These are phyloP conservation scores for Liriodendron chinense DNA, from an alignment of 164 flowering plant genomes.

Conservation along the genomic window DNA sequence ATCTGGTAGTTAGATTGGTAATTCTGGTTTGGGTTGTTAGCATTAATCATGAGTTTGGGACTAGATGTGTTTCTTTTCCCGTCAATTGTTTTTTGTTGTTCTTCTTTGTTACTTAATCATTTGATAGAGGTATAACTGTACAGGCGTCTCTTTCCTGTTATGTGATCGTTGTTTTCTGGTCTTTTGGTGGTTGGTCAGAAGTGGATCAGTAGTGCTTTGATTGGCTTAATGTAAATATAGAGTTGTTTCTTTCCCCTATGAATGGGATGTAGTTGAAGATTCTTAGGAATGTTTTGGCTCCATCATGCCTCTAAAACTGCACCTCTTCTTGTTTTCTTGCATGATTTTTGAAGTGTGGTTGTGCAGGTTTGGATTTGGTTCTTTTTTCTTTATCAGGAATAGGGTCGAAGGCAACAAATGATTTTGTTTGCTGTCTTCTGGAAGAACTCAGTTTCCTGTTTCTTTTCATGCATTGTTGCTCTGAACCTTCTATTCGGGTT, in stretches of 20 bases:
- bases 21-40: neutral
- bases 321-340: no score
- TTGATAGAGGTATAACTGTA: neutral
- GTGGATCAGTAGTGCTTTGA: no score
- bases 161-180: neutral
- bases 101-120: neutral
- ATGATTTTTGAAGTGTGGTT: no score
- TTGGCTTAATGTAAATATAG: no score
- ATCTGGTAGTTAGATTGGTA: neutral
- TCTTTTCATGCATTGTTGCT: no score
- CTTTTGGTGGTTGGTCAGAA: no score
- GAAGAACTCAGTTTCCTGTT: no score
- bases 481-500: no score
- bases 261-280: neutral
- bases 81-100: neutral
- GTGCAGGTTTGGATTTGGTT: no score
- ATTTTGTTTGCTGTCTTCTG: no score
- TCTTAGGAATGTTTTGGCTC: neutral
- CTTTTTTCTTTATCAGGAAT: no score
- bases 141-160: neutral
- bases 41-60: neutral
- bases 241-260: neutral
- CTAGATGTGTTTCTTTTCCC: neutral
- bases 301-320: neutral
- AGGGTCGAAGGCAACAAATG: no score